A percentile compares a stretch with the other conserved stretches of the same genome.
These are phyloP conservation scores for Gossypium laxum DNA, from an alignment of 441 rosid species.

Conservation along the genomic window DNA sequence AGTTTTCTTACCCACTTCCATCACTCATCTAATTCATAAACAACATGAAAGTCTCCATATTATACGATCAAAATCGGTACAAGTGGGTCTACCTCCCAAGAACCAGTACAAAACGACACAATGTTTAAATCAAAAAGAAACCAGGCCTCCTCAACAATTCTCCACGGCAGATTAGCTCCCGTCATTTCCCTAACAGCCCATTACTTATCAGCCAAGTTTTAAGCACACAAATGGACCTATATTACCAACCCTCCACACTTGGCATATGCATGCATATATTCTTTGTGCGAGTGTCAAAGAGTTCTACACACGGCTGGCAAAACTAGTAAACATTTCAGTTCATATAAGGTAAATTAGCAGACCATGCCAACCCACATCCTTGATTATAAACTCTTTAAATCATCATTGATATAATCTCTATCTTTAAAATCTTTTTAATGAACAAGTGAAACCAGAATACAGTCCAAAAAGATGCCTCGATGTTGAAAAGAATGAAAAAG, in stretches of 20 bases:
- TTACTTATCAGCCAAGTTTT: neutral
- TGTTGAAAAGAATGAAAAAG: slow-evolving; percentile 16
- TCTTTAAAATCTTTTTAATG: neutral
- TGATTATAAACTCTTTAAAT: neutral
- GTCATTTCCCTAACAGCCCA: neutral
- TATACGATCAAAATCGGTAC: too few species aligned
- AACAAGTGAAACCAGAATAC: slow-evolving; percentile 12
- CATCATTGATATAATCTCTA: neutral
- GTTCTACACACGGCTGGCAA: neutral
- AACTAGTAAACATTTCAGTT: neutral
- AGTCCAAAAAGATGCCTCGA: slow-evolving; percentile 2
- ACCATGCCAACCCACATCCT: neutral
- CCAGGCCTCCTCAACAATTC: neutral
- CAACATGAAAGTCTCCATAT: neutral
- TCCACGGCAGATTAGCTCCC: neutral
- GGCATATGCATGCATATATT: slow-evolving; percentile 7
- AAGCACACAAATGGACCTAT: neutral
- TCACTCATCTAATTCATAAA: neutral
- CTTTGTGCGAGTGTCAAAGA: neutral
- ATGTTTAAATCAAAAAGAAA: neutral
- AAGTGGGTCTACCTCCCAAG: neutral
- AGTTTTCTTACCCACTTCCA: neutral
- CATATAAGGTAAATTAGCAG: neutral
- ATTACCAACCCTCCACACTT: neutral
- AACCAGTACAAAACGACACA: neutral